Conservation (phyloP, 2,329 filamentous ascomycete species). For the Apiospora malaysiana region DNA sequence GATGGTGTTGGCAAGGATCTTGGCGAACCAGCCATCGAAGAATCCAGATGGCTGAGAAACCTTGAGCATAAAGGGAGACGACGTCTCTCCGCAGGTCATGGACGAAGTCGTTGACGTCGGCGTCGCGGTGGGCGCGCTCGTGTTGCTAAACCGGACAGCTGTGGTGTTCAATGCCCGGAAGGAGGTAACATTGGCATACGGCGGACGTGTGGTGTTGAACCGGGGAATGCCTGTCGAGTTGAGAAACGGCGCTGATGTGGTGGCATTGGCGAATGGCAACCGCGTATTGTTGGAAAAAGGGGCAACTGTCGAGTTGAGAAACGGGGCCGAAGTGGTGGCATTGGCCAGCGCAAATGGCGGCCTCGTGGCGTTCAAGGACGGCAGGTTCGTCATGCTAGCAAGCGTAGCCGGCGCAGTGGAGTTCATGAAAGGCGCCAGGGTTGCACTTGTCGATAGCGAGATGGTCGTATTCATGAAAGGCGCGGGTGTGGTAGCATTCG, state of each 20-base stretch:
- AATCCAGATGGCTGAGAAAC: conserved; percentile 36
- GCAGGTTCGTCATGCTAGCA: neutral
- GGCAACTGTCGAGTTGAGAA: conserved; percentile 24
- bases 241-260: conserved; percentile 24
- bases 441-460: neutral
- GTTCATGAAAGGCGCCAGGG: neutral
- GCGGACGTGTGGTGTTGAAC: conserved; percentile 23
- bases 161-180: conserved; percentile 25
- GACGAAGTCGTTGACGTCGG: conserved; percentile 20
- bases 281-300: conserved; percentile 22
- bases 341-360: conserved; percentile 9
- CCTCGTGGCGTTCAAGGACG: neutral
- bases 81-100: conserved; percentile 33
- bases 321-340: conserved; percentile 23
- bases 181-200: conserved; percentile 26
- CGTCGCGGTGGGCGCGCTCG: conserved; percentile 22
- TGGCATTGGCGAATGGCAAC: conserved; percentile 22
- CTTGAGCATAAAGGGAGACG: conserved; percentile 34
- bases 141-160: conserved; percentile 23
- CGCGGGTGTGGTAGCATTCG: conserved; percentile 7
- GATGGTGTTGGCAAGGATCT: conserved; percentile 35
- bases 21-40: conserved; percentile 40
- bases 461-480: neutral
- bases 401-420: neutral
- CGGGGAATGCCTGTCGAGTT: conserved; percentile 25